These are phyloP conservation scores for Microthlaspi erraticum DNA, from an alignment of 345 rosid genomes.

Conservation along the genomic window DNA sequence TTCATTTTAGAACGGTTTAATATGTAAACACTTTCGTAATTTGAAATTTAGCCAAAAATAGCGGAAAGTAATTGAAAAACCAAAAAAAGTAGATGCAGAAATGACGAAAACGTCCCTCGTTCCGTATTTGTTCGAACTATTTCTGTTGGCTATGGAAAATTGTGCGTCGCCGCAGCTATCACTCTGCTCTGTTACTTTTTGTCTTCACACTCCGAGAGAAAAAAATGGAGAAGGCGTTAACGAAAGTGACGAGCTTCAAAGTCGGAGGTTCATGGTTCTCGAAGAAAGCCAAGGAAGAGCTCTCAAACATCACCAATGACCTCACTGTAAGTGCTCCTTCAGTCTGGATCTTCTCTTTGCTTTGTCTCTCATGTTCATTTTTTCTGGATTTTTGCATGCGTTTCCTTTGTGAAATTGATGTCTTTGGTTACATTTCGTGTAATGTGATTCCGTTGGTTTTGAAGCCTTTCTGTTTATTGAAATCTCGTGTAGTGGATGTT, in stretches of 20 bases:
- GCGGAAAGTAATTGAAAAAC: slow-evolving; percentile 7
- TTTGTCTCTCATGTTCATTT: slow-evolving; percentile 3
- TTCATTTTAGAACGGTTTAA: slow-evolving; percentile 14
- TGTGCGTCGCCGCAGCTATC: slow-evolving; percentile 36
- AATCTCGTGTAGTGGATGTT: slow-evolving; percentile 21
- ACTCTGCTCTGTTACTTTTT: slow-evolving; percentile 38
- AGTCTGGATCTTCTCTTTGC: background rate
- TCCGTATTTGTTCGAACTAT: background rate
- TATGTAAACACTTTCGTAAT: slow-evolving; percentile 10
- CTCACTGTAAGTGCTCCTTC: slow-evolving; percentile 56
- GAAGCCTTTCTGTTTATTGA: slow-evolving; percentile 2
- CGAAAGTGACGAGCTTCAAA: slow-evolving; percentile 87
- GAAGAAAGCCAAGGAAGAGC: slow-evolving; percentile 89
- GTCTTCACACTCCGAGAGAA: slow-evolving; percentile 21
- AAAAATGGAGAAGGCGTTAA: slow-evolving; percentile 87
- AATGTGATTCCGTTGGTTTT: slow-evolving; percentile 43
- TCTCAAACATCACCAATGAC: slow-evolving; percentile 82
- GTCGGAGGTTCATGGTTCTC: slow-evolving; percentile 89
- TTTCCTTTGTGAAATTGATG: background rate
- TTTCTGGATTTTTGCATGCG: slow-evolving; percentile 15
- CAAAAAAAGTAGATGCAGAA: background rate
- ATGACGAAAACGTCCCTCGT: slow-evolving; percentile 27
- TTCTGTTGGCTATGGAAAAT: slow-evolving; percentile 13
- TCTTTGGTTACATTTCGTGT: slow-evolving; percentile 26
- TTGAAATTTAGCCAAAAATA: slow-evolving; percentile 5